phyloP scores from a whole-genome alignment of 2,329 filamentous ascomycete species.

The Polychaeton citri region DNA sequence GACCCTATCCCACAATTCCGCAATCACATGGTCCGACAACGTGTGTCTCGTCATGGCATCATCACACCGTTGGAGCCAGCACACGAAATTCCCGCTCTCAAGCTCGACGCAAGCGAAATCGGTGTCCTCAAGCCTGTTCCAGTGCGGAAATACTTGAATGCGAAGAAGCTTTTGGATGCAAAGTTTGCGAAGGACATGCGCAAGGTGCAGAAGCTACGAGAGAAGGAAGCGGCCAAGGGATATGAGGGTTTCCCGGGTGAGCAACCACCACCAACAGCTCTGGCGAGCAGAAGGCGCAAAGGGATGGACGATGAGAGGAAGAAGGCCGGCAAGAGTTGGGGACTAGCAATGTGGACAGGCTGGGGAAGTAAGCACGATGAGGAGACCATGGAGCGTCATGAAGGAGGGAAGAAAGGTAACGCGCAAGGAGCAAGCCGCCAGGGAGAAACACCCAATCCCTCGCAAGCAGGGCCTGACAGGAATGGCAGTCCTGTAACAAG shows the following conservation, averaged over 20 bases:
- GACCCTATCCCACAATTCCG: constrained; percentile 69
- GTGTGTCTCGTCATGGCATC: constrained; percentile 64
- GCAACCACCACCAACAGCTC: constrained; percentile 66
- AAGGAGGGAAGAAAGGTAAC: constrained; percentile 26
- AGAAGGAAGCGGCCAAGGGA: constrained; percentile 58
- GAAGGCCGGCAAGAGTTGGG: constrained; percentile 42
- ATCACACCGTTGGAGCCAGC: constrained; percentile 55
- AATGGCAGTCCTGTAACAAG: not conserved
- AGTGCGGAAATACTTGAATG: constrained; percentile 69
- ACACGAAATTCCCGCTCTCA: constrained; percentile 51
- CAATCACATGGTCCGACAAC: constrained; percentile 83
- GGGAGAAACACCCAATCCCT: not conserved
- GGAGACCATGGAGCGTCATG: constrained; percentile 50
- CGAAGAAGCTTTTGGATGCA: constrained; percentile 58
- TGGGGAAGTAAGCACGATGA: constrained; percentile 88
- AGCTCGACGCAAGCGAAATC: constrained; percentile 50
- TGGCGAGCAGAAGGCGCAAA: constrained; percentile 36
- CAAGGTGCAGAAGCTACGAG: constrained; percentile 58
- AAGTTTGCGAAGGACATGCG: constrained; percentile 58
- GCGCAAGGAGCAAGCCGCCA: not conserved
- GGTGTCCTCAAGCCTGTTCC: constrained; percentile 70
- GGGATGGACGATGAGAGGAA: constrained; percentile 17
- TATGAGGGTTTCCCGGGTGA: constrained; percentile 63
- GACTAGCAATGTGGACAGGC: constrained; percentile 68
- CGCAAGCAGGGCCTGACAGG: not conserved